Percentiles rank a stretch among this genome's conserved stretches.
Evolutionary conservation across 2,329 filamentous ascomycete genomes (phyloP).

Genomic region (Aureobasidium pullulans): DNA sequence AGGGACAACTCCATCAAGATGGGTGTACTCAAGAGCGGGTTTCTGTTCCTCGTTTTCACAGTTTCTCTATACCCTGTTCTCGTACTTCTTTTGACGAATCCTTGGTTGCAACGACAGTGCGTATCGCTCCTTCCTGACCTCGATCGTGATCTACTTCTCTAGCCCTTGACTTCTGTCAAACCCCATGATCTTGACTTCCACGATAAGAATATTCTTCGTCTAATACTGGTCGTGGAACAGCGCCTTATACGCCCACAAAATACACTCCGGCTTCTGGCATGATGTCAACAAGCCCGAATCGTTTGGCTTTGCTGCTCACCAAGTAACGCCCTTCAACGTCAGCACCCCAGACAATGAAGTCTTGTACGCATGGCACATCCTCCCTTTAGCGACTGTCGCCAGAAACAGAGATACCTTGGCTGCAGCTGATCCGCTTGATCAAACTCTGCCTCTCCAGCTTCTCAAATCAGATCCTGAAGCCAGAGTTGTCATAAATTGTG

Average conservation of each 20-base stretch:
- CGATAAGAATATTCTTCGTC: not conserved
- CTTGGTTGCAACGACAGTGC: constrained; percentile 74
- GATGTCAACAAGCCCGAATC: constrained; percentile 69
- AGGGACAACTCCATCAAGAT: not conserved
- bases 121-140: constrained; percentile 25
- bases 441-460: constrained; percentile 38
- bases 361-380: constrained; percentile 84
- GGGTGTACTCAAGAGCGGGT: constrained; percentile 24
- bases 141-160: not conserved
- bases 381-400: constrained; percentile 70
- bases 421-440: constrained; percentile 38
- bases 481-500: constrained; percentile 50
- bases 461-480: constrained; percentile 46
- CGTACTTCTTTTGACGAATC: constrained; percentile 60
- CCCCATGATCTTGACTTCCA: no score
- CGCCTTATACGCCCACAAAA: constrained; percentile 73
- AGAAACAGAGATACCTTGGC: constrained; percentile 58
- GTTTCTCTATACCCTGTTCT: constrained; percentile 58
- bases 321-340: constrained; percentile 80
- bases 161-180: no score
- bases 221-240: constrained; percentile 36
- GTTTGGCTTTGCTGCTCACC: constrained; percentile 82
- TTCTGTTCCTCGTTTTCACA: constrained; percentile 38
- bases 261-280: constrained; percentile 67
- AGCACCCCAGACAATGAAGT: constrained; percentile 66